phyloP scores from a whole-genome alignment of 345 rosid genomes.

The Acer campestre region DNA sequence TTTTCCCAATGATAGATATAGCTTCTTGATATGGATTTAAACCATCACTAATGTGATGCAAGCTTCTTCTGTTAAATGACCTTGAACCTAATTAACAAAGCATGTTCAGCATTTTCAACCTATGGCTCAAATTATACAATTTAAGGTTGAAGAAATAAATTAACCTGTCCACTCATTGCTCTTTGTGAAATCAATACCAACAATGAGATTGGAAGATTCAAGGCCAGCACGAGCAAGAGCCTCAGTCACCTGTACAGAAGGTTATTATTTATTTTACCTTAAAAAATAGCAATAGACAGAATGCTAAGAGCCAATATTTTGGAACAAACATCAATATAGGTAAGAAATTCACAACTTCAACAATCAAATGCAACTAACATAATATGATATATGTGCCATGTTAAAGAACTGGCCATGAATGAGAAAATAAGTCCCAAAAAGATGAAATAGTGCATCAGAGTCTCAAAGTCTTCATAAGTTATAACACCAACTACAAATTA shows the following conservation, averaged over 20 bases:
- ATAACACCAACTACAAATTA: neutral
- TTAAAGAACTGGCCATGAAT: neutral
- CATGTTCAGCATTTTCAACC: constrained; percentile 14
- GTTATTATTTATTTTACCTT: neutral
- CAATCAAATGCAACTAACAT: neutral
- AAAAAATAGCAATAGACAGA: neutral
- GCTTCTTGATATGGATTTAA: constrained; percentile 94
- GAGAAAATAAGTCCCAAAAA: neutral
- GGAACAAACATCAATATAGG: neutral
- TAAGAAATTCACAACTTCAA: neutral
- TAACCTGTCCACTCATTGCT: constrained; percentile 99
- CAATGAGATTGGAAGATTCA: constrained; percentile 96
- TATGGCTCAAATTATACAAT: constrained; percentile 16
- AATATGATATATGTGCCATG: neutral
- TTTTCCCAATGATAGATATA: constrained; percentile 86
- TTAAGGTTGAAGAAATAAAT: constrained; percentile 21
- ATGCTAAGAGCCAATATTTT: neutral
- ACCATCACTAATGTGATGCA: constrained; percentile 67
- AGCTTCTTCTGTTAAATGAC: constrained; percentile 73
- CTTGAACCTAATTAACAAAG: constrained; percentile 52
- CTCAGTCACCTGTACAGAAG: constrained; percentile 65
- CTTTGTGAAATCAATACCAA: constrained; percentile 97
- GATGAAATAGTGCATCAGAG: neutral
- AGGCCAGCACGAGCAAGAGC: constrained; percentile 88
- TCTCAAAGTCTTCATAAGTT: neutral